Base-by-base conservation (phyloP, 306 rosid genomes). In the Rubus parviflorus region DNA sequence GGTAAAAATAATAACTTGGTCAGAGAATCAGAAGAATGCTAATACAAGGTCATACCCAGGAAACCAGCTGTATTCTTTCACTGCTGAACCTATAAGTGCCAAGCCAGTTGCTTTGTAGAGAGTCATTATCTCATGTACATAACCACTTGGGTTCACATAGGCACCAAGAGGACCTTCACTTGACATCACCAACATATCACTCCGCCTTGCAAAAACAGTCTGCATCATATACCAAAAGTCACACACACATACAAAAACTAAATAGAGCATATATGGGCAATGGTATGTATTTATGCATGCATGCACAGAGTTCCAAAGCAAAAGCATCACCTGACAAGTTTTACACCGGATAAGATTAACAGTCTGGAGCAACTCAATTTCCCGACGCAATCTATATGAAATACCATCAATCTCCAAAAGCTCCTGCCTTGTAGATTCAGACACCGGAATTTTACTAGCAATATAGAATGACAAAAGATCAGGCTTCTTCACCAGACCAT, bases 161-260 rank as follows among this genome's bases (percentile, higher is more conserved):
- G 99, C 98, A 80, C 99, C 89, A 70, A 95, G 93, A 73, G 99
- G 99, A 77, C 99, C 98, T 75, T 92, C 99, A 84, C 78, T 86
- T 41, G 99, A 92, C 99, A 92, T 92, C 85, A 89, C 96, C 89
- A 95, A 45, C 92, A 90, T 95, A 87, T 95, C 97, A 76, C 97
- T 92, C 79, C 97, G 86, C 84, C 86, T 86, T 37, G 97, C 95
- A 63, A 95, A 88, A 78, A 84, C 78, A 68, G 89, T 83, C 99
- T 95, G 90, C 86, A 89, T 48, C 16, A 8, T 15, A 77, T 2
- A 47, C 20, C 15, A 48, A 10, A 38, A 48, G 52, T 77, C 6
- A 38, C 47, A 40, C 56, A 19, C 17, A 9, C 22, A 43, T 8
- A 65, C 20, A 72, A 57, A 72, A 57, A 1, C 20, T 45, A 20